Base-by-base conservation (phyloP, 2,329 filamentous ascomycete genomes). In the Alternaria alternata region DNA sequence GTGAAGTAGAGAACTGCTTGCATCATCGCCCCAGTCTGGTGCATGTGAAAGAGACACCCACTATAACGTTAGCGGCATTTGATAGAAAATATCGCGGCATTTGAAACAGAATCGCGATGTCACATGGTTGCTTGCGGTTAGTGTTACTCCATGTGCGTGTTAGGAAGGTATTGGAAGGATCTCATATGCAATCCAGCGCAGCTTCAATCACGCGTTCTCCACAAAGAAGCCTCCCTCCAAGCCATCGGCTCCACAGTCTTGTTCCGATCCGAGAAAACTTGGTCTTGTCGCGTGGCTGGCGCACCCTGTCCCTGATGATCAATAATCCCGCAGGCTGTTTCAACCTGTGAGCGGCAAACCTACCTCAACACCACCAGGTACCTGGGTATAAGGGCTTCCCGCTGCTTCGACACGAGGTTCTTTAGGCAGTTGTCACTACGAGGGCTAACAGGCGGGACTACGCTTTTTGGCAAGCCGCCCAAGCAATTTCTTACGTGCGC, bases 381-480 rank as follows among this genome's bases (percentile, higher is more conserved):
- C 42, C 18, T 24, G 51, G 56, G 38, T 48, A 18, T 16, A 24
- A 49, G 18, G 39, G 16, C 24, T 6, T 30, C 20, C 53, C 22
- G 56, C 39, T 20, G 14, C 22, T 59, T 59, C 26, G 56, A 48
- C 28, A 41, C 56, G 20, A 42, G 34, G 24, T 44, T 11, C 3
- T 54, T 16, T 22, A 22, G 20, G 46, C 39, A 26, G 32, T 36
- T 14, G 32, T 36, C 14, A 16, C 12, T 36, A 16, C 5, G 12
- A 36, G 28, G 30, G 48, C 38, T 39, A 20, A 22, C 34, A n/a
- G 5, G 39, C 44, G 42, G 55, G 22, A 49, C 39, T 62, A 59
- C 59, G 55, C 51, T 44, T 59, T 59, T 49, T 24, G 47, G 60
- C 42, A 62, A 52, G 36, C 60, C 60, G 60, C 18, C 14, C 30